Evolutionary conservation across 331 rosid species (phyloP).

Genomic region (Malus hybrid): DNA sequence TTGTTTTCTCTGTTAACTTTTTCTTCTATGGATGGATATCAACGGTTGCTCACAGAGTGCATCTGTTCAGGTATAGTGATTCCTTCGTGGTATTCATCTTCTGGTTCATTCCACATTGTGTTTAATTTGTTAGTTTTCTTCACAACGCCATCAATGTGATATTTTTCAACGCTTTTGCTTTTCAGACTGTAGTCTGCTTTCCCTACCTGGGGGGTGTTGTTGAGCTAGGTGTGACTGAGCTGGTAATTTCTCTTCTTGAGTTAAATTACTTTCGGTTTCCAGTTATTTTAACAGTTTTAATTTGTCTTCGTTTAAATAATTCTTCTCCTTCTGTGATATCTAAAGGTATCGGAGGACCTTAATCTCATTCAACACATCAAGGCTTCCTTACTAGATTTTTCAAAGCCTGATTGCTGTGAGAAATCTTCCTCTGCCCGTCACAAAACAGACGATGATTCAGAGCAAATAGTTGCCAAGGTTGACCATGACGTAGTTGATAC

Average conservation of each 20-base stretch:
- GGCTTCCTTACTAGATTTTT: constrained; percentile 61
- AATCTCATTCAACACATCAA: constrained; percentile 77
- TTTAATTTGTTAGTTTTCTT: not conserved
- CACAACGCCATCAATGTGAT: not conserved
- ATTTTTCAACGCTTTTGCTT: constrained; percentile 2
- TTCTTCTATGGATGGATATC: constrained; percentile 17
- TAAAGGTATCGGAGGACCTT: constrained; percentile 61
- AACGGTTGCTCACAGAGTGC: constrained; percentile 56
- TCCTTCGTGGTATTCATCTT: not conserved
- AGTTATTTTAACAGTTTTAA: not conserved
- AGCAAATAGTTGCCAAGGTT: constrained; percentile 32
- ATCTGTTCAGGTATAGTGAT: constrained; percentile 55
- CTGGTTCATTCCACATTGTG: not conserved
- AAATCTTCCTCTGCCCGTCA: constrained; percentile 32
- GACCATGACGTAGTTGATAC: constrained; percentile 27
- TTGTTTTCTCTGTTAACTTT: constrained; percentile 8
- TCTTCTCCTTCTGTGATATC: constrained; percentile 11
- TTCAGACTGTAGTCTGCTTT: constrained; percentile 84
- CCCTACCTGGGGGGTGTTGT: constrained; percentile 64
- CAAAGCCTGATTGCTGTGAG: constrained; percentile 66
- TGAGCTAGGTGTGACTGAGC: constrained; percentile 75
- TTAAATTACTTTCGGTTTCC: not conserved
- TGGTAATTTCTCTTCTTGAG: constrained; percentile 29
- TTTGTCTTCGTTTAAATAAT: not conserved
- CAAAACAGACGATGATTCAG: constrained; percentile 47